Base-by-base conservation (phyloP, 305 asterid genomes). In the Andrographis paniculata region DNA sequence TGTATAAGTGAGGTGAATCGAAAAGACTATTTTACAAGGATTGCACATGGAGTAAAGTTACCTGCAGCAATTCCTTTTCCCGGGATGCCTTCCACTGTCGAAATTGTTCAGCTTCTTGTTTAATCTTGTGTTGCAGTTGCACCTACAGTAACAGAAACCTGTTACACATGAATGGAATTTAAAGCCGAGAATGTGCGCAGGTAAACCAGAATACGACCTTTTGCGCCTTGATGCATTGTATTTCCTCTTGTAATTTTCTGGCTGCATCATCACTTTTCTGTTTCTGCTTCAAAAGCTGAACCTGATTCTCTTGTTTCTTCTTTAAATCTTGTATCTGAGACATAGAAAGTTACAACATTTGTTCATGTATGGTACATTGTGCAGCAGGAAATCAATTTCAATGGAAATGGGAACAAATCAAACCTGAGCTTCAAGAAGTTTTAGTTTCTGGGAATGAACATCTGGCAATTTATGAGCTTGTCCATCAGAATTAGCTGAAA, bases 231-330 rank as follows among this genome's bases (percentile, higher is more conserved):
- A 87, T 87, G 84, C 72, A 77, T 49, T 87, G 99, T 72, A 92
- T 92, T 75, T 92, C 97, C 38, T 92, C 99, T 69, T 84, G 97
- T 47, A 92, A 71, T 52, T 86, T 74, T 67, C 70, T 92, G 7
- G 99, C 94, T 39, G 97, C 97, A 24, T 92, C 99, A 59, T 92
- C 99, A 28, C 99, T 92, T 74, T 92, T 92, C 56, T 92, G 95
- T 70, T 92, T 92, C 78, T 87, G 95, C 70, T 80, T 92, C 53
- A 87, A 55, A 62, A 92, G 89, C 64, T 77, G 99, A 68, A 87
- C 95, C 72, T 92, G 99, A 56, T 52, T 84, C 68, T 92, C 99
- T 74, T 84, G 95, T 62, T 87, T 92, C 87, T 87, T 92, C 77
- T 82, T 87, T 54, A 92, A 88, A 55, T 87, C 97, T 74, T 81